These are phyloP conservation scores for Trichoderma reesei DNA, from an alignment of 495 filamentous ascomycete genomes.

Conservation along the genomic window DNA sequence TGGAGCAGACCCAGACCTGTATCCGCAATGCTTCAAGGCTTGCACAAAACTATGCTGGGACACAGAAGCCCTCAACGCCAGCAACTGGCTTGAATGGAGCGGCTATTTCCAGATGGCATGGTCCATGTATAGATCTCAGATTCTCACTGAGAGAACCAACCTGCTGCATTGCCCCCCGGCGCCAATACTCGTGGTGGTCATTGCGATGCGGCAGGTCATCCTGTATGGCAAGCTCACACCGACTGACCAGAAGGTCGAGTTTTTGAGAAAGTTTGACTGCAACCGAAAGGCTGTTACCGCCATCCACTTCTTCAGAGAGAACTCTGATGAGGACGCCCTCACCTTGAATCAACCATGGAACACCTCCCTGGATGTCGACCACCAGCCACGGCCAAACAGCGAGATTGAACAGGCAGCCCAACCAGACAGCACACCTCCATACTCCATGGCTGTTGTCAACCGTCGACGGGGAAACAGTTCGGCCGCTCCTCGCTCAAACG, in stretches of 20 bases:
- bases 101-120: background rate
- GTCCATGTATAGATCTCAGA: background rate
- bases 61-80: background rate
- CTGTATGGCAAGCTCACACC: background rate
- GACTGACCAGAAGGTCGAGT: background rate
- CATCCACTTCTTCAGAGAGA: background rate
- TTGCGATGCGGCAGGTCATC: background rate
- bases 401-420: no score
- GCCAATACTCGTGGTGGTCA: background rate
- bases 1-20: background rate
- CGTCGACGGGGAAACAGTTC: no score
- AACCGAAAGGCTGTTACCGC: background rate
- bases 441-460: no score
- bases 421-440: no score
- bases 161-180: background rate
- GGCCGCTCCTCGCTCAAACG: no score
- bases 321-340: background rate
- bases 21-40: background rate
- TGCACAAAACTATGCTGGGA: background rate
- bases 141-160: background rate
- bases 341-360: background rate
- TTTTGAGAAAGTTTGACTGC: background rate
- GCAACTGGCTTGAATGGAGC: background rate
- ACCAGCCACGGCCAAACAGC: no score
- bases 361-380: background rate